phyloP scores from a whole-genome alignment of 179 eudicot genomes.

The Beta corolliflora region DNA sequence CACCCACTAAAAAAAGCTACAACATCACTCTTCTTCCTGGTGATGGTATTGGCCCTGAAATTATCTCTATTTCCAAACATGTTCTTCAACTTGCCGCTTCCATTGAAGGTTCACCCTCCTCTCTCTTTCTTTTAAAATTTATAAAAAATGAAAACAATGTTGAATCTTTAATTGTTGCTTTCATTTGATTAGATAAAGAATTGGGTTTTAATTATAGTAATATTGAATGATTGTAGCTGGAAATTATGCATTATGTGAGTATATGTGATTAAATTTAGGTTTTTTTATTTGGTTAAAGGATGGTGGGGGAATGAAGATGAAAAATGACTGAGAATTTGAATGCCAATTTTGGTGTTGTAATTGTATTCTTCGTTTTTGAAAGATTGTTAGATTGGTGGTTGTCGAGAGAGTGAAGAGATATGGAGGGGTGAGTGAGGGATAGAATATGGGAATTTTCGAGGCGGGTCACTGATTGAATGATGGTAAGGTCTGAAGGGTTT shows the following conservation, averaged over 20 bases:
- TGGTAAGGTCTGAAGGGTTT: neutral
- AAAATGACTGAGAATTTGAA: neutral
- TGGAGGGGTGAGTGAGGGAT: neutral
- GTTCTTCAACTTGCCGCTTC: slow-evolving; percentile 72
- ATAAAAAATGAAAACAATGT: no score
- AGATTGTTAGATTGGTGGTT: neutral
- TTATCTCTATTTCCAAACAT: slow-evolving; percentile 75
- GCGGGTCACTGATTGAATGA: neutral
- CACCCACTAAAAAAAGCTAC: slow-evolving; percentile 49
- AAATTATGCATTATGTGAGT: neutral
- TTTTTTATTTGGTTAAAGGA: neutral
- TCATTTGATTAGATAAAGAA: neutral
- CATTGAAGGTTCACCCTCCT: slow-evolving; percentile 51
- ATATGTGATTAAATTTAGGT: neutral
- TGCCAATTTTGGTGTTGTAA: neutral
- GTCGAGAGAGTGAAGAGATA: neutral
- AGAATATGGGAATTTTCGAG: neutral
- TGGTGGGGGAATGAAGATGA: neutral
- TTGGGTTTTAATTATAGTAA: neutral
- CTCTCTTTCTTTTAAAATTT: neutral
- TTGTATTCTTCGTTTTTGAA: neutral
- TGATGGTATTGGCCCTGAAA: slow-evolving; percentile 97
- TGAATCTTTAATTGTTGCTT: neutral
- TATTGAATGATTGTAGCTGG: neutral
- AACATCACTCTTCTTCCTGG: slow-evolving; percentile 85